Evolutionary conservation across 352 stramenopile species (phyloP).

Genomic region (Globisporangium splendens): DNA sequence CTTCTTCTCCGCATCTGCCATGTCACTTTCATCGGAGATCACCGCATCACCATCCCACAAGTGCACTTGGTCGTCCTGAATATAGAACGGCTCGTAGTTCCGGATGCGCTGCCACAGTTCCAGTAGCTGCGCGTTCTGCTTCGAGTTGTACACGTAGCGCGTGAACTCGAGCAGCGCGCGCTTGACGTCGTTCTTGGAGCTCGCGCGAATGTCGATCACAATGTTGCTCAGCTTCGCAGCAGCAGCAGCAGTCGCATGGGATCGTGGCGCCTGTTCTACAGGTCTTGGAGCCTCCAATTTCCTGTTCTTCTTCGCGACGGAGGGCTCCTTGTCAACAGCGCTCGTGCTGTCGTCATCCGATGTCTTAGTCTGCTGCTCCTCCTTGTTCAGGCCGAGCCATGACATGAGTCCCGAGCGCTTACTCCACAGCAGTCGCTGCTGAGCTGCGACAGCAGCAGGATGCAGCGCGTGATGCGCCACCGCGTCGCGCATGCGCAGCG

Average conservation of each 20-base stretch:
- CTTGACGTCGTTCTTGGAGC: conserved; percentile 7
- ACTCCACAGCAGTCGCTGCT: conserved; percentile 33
- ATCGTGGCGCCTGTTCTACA: conserved; percentile 1
- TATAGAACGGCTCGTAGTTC: conserved; percentile 26
- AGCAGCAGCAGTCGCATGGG: background rate
- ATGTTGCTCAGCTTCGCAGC: conserved; percentile 7
- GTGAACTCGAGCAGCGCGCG: conserved; percentile 23
- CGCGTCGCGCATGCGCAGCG: no score
- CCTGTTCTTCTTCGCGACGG: background rate
- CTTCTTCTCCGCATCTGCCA: background rate
- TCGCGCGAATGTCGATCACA: conserved; percentile 2
- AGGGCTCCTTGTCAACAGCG: background rate
- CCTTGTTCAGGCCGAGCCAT: conserved; percentile 27
- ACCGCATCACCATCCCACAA: conserved; percentile 7
- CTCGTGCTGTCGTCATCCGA: background rate
- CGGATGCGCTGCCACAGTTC: conserved; percentile 26
- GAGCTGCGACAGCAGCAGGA: background rate
- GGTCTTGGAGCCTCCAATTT: background rate
- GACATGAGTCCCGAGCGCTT: conserved; percentile 28
- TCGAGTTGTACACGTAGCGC: conserved; percentile 15
- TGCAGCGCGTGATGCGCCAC: no score
- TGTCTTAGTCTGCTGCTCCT: background rate
- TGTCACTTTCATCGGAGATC: background rate
- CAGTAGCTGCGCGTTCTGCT: conserved; percentile 16
- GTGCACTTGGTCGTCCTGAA: conserved; percentile 9